phyloP scores from a whole-genome alignment of 176 grass and related monocot genomes.

The Oryza coarctata region DNA sequence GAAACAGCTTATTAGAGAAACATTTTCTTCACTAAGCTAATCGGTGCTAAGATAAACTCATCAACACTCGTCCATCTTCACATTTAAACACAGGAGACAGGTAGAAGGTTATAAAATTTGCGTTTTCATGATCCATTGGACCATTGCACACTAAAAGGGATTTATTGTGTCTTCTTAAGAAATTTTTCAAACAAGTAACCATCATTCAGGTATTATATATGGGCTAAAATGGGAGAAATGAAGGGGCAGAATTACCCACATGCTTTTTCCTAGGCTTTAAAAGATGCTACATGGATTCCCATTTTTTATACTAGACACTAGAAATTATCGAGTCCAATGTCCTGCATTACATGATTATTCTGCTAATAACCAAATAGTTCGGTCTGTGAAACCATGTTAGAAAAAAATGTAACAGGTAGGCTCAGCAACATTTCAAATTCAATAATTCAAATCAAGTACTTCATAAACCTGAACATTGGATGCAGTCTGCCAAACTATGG shows the following conservation, averaged over 20 bases:
- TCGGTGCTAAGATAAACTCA: background rate
- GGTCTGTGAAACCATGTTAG: background rate
- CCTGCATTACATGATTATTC: background rate
- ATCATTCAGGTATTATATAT: background rate
- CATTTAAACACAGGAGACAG: background rate
- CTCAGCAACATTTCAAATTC: background rate
- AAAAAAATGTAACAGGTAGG: background rate
- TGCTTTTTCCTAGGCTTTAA: background rate
- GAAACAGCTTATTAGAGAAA: background rate
- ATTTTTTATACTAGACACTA: background rate
- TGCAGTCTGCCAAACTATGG: background rate
- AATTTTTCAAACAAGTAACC: background rate
- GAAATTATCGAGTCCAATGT: background rate
- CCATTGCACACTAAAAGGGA: background rate
- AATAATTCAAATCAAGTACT: background rate
- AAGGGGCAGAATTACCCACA: background rate
- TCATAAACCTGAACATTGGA: background rate
- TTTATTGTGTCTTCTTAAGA: background rate
- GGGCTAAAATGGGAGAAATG: background rate
- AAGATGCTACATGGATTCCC: background rate
- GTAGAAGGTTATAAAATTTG: background rate
- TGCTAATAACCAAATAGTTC: background rate
- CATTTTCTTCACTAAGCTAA: background rate
- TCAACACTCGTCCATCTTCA: background rate
- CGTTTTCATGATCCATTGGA: background rate